Evolutionary conservation across 2,329 filamentous ascomycete species (phyloP), one percentile per base, ranked within the genome.

Genomic region (Chrysoporthe cubensis): DNA sequence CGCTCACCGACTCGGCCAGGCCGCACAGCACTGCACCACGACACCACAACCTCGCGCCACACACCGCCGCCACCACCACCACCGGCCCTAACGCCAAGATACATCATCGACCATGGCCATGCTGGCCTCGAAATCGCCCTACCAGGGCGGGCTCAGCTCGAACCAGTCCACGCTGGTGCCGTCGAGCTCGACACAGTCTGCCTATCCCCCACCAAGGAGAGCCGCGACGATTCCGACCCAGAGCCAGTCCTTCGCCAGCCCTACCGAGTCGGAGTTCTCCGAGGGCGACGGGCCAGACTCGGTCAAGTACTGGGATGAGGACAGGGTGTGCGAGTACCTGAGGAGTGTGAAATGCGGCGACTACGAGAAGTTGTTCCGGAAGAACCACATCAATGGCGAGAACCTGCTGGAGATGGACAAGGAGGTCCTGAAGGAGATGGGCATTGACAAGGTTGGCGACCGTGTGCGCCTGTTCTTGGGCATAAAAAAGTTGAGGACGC

Each of bases 321-420:
- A 94, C 72, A 90, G 90, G 72, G 96, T 99, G 42, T 92, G 91
- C 76, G 92, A 97, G 63, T 99, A 97, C 86, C 85, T 99, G 71
- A 87, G 90, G 74, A 94, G 89, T 74, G 94, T 99, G 77, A 95
- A 96, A 76, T 98, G 94, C 76, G 90, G 91, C 73, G 94, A 98
- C 77, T 98, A 99, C 80, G 94, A 97, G 77, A 90, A 92, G 75
- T 80, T 97, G 37, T 97, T 97, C 80, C 81, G 92, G 80, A 90
- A 90, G 76, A 97, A 99, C 78, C 93, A 98, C 79, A 97, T 99
- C 83, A 99, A 96, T 77, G 96, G 96, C 75, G 94, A 97, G 81
- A 97, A 97, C 76, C 84, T 99, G 57, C 86, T 99, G 73, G 96
- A 99, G 80, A 95, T 97, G 85, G 96, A 99, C 80, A 96, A 97